These are phyloP conservation scores for Talaromyces amestolkiae DNA, from an alignment of 2,329 filamentous ascomycete species.

Conservation along the genomic window DNA sequence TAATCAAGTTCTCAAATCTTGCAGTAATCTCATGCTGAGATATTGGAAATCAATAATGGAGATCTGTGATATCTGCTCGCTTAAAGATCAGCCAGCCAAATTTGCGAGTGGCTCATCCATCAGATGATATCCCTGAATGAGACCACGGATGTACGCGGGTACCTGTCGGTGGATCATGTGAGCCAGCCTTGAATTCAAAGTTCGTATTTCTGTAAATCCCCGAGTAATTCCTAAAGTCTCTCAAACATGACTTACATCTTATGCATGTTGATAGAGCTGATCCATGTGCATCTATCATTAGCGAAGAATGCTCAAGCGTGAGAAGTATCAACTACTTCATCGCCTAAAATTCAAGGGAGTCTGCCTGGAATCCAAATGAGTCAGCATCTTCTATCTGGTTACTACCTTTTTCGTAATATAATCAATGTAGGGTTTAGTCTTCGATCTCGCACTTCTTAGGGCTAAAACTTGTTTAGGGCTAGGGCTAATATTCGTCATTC, in stretches of 20 bases:
- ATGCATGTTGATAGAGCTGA: not conserved
- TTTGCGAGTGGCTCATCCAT: not conserved
- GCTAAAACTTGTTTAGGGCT: not conserved
- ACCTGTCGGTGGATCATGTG: not conserved
- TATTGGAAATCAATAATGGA: not conserved
- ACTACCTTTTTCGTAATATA: not conserved
- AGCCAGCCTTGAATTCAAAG: no score
- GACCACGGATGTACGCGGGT: not conserved
- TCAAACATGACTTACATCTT: not conserved
- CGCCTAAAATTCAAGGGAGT: not conserved
- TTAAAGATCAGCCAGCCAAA: not conserved
- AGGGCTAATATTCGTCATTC: not conserved
- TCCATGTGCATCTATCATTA: not conserved
- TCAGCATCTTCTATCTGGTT: not conserved
- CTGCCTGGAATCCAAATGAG: not conserved
- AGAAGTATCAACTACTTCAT: not conserved
- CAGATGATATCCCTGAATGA: not conserved
- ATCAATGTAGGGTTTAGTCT: not conserved
- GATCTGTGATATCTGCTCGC: not conserved
- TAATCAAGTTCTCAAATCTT: not conserved
- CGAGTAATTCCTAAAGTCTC: not conserved
- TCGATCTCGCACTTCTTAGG: not conserved
- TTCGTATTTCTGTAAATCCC: not conserved
- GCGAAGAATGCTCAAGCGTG: not conserved
- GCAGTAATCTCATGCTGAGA: not conserved